phyloP scores from a whole-genome alignment of 2,329 filamentous ascomycete genomes.

The Pleochaeta shiraiana region DNA sequence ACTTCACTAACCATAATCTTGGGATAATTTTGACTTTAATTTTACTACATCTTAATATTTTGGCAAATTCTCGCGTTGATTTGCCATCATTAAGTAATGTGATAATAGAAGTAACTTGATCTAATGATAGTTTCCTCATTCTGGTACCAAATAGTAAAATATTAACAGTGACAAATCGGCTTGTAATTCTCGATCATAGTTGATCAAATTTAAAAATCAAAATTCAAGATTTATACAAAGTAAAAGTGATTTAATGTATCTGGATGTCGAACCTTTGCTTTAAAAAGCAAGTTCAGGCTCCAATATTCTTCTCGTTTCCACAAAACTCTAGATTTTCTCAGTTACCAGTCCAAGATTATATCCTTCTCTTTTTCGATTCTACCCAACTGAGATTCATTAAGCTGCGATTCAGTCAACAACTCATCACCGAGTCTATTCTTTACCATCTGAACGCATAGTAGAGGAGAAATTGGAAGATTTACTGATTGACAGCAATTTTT shows the following conservation, averaged over 20 bases:
- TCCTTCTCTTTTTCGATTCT: neutral
- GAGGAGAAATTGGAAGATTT: neutral
- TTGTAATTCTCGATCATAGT: neutral
- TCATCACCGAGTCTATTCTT: neutral
- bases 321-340: neutral
- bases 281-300: neutral
- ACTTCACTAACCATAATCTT: neutral
- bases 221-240: neutral
- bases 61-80: neutral
- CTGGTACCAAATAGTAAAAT: neutral
- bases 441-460: neutral
- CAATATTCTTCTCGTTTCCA: neutral
- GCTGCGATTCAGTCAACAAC: neutral
- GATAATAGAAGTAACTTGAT: neutral
- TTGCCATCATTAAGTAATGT: neutral
- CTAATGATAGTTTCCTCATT: neutral
- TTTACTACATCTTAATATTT: neutral
- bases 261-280: neutral
- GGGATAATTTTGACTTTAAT: neutral
- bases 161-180: neutral
- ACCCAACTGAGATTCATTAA: neutral
- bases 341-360: neutral
- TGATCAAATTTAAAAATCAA: neutral
- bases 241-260: neutral
- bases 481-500: neutral